Evolutionary conservation across 805 yeast genomes (phyloP).

Genomic region (Candida methanosorbosa): DNA sequence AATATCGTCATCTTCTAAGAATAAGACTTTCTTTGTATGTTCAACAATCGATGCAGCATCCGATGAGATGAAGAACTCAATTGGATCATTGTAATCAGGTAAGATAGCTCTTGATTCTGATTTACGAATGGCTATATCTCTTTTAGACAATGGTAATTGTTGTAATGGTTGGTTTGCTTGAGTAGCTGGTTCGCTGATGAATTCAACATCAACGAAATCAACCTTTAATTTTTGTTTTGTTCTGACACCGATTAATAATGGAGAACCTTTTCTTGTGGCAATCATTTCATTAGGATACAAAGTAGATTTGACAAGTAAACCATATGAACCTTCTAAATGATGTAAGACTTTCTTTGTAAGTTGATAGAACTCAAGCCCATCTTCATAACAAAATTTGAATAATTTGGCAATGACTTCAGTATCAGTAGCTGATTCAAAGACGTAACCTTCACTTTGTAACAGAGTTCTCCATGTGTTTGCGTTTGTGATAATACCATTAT

Average conservation of each 20-base stretch:
- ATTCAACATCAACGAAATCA: constrained; percentile 97
- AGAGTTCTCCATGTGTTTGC: constrained; percentile 85
- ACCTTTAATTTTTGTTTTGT: constrained; percentile 92
- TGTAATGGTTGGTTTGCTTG: constrained; percentile 10
- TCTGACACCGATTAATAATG: constrained; percentile 93
- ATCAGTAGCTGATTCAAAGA: constrained; percentile 89
- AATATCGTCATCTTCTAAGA: constrained; percentile 95
- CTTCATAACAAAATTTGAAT: constrained; percentile 76
- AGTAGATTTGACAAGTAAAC: constrained; percentile 81
- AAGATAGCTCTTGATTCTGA: constrained; percentile 87
- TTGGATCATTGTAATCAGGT: constrained; percentile 84
- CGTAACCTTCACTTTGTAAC: constrained; percentile 67
- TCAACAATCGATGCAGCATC: constrained; percentile 96
- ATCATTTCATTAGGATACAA: constrained; percentile 94
- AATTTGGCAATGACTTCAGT: constrained; percentile 97
- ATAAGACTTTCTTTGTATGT: constrained; percentile 94
- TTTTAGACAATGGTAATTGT: constrained; percentile 4
- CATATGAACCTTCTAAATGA: constrained; percentile 97
- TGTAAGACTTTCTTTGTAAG: constrained; percentile 85
- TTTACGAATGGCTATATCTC: constrained; percentile 18
- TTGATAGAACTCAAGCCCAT: constrained; percentile 79
- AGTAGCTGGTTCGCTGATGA: constrained; percentile 53
- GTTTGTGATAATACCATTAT: constrained; percentile 97
- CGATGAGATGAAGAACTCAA: constrained; percentile 91
- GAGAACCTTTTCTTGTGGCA: constrained; percentile 98